Evolutionary conservation across 2,329 filamentous ascomycete genomes (phyloP), one percentile per base, ranked within the genome.

Genomic region (Fusarium pininemorale): DNA sequence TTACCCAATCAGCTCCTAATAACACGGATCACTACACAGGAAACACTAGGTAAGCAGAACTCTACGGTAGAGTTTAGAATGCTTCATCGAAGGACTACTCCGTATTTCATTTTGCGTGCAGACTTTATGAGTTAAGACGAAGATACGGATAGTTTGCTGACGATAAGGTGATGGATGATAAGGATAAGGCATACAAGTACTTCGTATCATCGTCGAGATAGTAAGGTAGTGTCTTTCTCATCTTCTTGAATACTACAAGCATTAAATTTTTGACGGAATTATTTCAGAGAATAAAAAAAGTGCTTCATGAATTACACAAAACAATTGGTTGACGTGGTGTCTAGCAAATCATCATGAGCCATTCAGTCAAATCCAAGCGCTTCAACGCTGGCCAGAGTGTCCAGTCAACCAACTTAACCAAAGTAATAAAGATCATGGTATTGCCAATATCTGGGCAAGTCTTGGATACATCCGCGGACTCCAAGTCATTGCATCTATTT

Each of bases 1-100:
- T 58, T 37, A 58, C 41, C 55, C 82, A 76, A 61, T 56, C 26
- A 54, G 22, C 18, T 37, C 24, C 32, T 26, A 48, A 35, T 20
- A n/a, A 18, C 41, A 48, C n/a, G 18, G 30, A 16, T 26, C 20
- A 35, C 16, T 32, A 35, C 18, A 54, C 18, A 16, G 12, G 13
- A 38, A 54, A 54, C 24, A 38, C 20, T 38, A 30, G 30, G 30
- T 13, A 12, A 28, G 14, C 18, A 54, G 20, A 54, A 54, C 7
- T 28, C 13, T 28, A 28, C 24, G 24, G 24, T 28, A 28, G 32
- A 54, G 35, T 22, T 9, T 38, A 26, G 14, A 38, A 22, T 14
- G 22, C 14, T 26, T 26, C 15, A 47, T 26, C 22, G 18, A 16
- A 47, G n/a, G 30, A 22, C 39, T 55, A 26, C 24, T 26, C 24